phyloP scores from a whole-genome alignment of 306 rosid genomes.

The Ziziphus jujuba region DNA sequence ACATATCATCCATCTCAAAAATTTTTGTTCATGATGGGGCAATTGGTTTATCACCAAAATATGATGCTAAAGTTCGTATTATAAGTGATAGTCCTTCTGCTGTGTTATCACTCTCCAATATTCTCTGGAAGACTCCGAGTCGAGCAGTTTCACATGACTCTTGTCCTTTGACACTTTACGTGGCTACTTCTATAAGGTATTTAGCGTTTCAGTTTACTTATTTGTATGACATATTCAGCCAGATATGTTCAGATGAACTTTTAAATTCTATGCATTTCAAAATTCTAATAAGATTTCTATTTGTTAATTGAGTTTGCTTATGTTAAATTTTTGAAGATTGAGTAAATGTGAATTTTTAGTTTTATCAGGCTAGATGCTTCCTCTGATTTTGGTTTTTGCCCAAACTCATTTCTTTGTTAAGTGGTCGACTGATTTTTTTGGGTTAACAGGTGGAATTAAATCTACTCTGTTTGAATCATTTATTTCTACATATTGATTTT shows the following conservation, averaged over 20 bases:
- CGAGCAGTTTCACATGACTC: conserved; percentile 54
- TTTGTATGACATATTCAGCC: background rate
- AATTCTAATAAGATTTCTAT: background rate
- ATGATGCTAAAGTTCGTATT: conserved; percentile 42
- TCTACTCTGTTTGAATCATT: background rate
- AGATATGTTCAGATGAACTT: background rate
- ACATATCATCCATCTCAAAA: conserved; percentile 40
- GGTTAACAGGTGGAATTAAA: no score
- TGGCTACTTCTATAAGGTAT: conserved; percentile 38
- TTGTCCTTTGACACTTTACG: conserved; percentile 49
- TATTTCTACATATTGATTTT: background rate
- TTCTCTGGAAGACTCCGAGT: conserved; percentile 34
- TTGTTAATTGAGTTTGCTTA: background rate
- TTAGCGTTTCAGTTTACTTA: background rate
- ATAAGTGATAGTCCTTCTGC: conserved; percentile 51
- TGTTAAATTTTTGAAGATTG: no score
- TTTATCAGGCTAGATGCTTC: no score
- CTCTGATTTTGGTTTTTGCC: no score
- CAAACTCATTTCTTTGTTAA: no score
- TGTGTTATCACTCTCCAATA: conserved; percentile 39
- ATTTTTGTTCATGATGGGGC: conserved; percentile 54
- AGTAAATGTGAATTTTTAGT: no score
- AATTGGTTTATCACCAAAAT: conserved; percentile 41
- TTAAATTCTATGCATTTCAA: background rate
- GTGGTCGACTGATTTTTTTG: no score